phyloP scores from a whole-genome alignment of 179 eudicot genomes.

The Monotropa hypopitys region DNA sequence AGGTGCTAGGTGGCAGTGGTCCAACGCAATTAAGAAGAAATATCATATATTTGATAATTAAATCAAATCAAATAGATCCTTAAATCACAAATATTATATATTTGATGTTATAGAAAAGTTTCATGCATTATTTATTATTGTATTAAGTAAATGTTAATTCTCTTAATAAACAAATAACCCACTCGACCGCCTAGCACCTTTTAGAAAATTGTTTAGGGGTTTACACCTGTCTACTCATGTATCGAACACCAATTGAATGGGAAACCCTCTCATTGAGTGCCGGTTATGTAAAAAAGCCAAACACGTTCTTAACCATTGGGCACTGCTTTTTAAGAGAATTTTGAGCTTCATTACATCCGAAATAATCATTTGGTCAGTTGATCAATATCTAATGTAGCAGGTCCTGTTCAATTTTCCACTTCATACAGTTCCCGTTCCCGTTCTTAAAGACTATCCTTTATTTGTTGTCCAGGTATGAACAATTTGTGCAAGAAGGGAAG shows the following conservation, averaged over 20 bases:
- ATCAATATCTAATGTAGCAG: not conserved
- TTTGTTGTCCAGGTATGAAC: constrained; percentile 51
- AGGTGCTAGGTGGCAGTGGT: too few species aligned
- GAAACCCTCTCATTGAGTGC: not conserved
- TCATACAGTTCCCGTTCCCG: not conserved
- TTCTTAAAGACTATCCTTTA: not conserved
- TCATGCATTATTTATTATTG: too few species aligned
- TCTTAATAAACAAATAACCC: too few species aligned
- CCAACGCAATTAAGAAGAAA: too few species aligned
- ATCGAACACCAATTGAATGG: not conserved
- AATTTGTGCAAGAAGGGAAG: constrained; percentile 69
- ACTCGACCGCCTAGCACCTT: too few species aligned
- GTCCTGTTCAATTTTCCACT: not conserved
- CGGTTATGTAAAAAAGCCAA: not conserved
- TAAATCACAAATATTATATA: too few species aligned
- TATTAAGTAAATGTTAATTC: too few species aligned
- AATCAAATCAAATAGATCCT: too few species aligned
- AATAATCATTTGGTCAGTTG: not conserved
- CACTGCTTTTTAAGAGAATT: not conserved
- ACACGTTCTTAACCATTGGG: not conserved
- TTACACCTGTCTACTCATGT: not conserved
- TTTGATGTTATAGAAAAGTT: too few species aligned
- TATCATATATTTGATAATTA: too few species aligned
- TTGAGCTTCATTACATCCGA: not conserved
- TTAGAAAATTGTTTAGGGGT: too few species aligned